Percentiles rank a stretch among this genome's conserved stretches.
Evolutionary conservation across 495 filamentous ascomycete species (phyloP).

Genomic region (Hapsidospora chrysogenum): DNA sequence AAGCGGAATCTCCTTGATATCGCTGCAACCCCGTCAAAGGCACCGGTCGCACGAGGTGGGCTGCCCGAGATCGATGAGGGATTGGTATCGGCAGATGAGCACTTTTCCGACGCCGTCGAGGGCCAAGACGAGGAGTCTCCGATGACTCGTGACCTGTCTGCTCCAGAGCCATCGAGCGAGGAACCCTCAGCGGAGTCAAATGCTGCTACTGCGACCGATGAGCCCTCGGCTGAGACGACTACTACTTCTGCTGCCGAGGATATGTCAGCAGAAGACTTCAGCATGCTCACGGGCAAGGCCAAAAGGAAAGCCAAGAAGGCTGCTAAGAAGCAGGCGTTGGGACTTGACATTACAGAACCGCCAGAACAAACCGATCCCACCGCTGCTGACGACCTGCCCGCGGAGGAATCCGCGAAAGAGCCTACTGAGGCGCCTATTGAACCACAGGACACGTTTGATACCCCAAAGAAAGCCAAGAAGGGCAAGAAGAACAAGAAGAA

Average conservation of each 20-base stretch:
- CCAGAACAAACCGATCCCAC: constrained; percentile 1
- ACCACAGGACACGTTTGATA: no score
- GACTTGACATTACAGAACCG: no score
- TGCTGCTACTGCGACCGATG: no score
- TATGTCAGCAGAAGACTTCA: background rate
- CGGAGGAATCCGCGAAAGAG: constrained; percentile 3
- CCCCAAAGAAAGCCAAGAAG: no score
- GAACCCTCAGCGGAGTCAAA: no score
- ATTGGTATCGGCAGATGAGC: constrained; percentile 1
- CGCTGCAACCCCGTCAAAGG: background rate
- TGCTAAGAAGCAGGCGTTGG: background rate
- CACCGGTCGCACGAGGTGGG: no score
- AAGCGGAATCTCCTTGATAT: background rate
- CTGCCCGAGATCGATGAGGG: background rate
- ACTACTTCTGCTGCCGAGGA: no score
- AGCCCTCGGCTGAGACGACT: no score
- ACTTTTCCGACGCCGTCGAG: constrained; percentile 1
- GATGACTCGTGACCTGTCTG: background rate
- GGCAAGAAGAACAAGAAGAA: no score
- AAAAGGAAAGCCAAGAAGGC: constrained; percentile 5
- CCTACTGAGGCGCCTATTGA: constrained; percentile 2
- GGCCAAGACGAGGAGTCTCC: no score
- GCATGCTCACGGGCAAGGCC: background rate
- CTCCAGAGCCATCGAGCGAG: background rate
- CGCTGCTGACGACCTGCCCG: constrained; percentile 2